Conservation (phyloP, 768 basidiomycete genomes). For the Mycena albidolilacea region DNA sequence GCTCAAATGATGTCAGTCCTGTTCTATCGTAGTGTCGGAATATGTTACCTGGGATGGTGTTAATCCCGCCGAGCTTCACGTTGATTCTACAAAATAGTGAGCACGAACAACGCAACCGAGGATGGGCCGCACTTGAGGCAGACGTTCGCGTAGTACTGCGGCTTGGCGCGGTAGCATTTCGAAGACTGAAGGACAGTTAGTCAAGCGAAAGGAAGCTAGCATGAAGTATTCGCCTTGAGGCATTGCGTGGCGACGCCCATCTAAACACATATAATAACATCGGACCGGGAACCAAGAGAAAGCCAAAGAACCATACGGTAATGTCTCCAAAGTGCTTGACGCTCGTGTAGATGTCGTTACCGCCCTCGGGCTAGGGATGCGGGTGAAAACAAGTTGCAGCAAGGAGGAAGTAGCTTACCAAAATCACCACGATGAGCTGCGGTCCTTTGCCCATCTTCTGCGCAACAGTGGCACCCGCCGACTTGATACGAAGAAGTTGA, state of each 20-base stretch:
- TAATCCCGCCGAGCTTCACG: conserved; percentile 89
- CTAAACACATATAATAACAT: conserved; percentile 39
- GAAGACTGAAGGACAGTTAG: conserved; percentile 61
- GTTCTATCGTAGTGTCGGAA: neutral
- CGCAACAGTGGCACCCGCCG: conserved; percentile 63
- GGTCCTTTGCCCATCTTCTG: conserved; percentile 60
- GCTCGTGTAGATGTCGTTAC: conserved; percentile 78
- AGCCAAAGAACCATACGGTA: conserved; percentile 48
- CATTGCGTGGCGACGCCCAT: conserved; percentile 87
- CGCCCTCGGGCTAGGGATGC: conserved; percentile 63
- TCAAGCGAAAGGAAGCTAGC: too few relatives aligned
- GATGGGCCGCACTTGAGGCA: conserved; percentile 75
- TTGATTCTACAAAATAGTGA: conserved; percentile 69
- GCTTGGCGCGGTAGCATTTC: conserved; percentile 77
- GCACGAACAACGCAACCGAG: neutral
- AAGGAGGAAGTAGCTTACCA: conserved; percentile 57
- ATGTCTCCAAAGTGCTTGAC: conserved; percentile 87
- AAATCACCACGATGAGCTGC: conserved; percentile 73
- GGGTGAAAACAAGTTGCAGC: conserved; percentile 23
- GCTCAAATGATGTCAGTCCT: neutral
- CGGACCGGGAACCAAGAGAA: neutral
- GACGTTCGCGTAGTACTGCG: conserved; percentile 90
- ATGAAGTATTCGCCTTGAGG: neutral
- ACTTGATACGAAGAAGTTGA: conserved; percentile 28
- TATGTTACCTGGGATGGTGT: conserved; percentile 69